These are phyloP conservation scores for Gypsophila paniculata DNA, from an alignment of 179 eudicot genomes.

Conservation along the genomic window DNA sequence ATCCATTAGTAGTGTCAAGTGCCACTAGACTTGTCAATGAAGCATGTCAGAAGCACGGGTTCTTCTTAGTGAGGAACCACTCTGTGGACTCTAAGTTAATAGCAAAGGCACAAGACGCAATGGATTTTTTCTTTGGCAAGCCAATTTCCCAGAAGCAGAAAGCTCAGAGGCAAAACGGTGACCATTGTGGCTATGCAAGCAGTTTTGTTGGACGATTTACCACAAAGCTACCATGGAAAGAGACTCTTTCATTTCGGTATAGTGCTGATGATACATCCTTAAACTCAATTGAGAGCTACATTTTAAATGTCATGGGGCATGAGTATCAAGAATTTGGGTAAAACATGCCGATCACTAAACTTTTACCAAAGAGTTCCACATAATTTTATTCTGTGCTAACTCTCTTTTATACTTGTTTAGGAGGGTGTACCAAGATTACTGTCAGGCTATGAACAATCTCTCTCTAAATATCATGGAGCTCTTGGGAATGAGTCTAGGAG, in stretches of 20 bases:
- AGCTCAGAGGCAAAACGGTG: constrained; percentile 60
- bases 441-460: constrained; percentile 61
- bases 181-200: constrained; percentile 76
- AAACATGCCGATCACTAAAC: constrained; percentile 3
- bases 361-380: neutral
- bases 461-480: constrained; percentile 77
- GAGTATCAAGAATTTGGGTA: constrained; percentile 65
- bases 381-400: neutral
- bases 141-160: constrained; percentile 54
- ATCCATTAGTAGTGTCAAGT: constrained; percentile 31
- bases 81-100: constrained; percentile 49
- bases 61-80: constrained; percentile 67
- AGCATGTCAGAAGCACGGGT: constrained; percentile 72
- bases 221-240: constrained; percentile 90
- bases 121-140: constrained; percentile 54
- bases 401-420: constrained; percentile 24
- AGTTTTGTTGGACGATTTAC: constrained; percentile 78
- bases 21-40: constrained; percentile 49
- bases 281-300: constrained; percentile 49
- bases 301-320: constrained; percentile 44
- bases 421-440: constrained; percentile 66
- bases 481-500: constrained; percentile 69
- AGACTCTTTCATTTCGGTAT: constrained; percentile 69
- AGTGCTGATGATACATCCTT: constrained; percentile 30
- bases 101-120: constrained; percentile 46